A percentile compares a stretch with the other conserved stretches of the same genome.
Conservation (phyloP, 164 flowering plant species). For the Hamamelis virginiana region DNA sequence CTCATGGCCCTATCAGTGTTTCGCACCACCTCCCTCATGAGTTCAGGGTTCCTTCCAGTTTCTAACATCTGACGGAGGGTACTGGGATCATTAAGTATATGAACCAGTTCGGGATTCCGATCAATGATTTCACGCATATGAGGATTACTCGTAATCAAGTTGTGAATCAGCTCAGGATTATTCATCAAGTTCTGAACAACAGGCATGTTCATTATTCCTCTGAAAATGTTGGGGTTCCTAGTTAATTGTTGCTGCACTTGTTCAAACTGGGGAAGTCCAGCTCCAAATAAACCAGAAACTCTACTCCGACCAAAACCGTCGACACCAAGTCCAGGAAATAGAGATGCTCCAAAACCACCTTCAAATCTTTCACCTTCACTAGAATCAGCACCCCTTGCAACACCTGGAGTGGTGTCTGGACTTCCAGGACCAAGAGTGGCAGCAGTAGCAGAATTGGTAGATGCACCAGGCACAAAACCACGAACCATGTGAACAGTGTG, state of each 20-base stretch:
- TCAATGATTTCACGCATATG: conserved; percentile 45
- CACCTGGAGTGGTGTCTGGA: conserved; percentile 29
- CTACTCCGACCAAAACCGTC: conserved; percentile 23
- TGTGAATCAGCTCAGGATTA: conserved; percentile 49
- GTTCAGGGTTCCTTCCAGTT: conserved; percentile 43
- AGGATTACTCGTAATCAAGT: conserved; percentile 41
- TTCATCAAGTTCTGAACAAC: conserved; percentile 46
- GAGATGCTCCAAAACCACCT: conserved; percentile 56
- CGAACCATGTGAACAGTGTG: conserved; percentile 88
- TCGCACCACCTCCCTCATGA: conserved; percentile 49
- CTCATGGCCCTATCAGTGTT: conserved; percentile 48
- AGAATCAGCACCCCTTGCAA: conserved; percentile 31
- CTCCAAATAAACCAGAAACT: conserved; percentile 36
- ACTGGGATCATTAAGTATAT: conserved; percentile 41
- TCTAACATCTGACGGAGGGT: conserved; percentile 40
- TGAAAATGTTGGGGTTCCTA: conserved; percentile 49
- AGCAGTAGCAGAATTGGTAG: conserved; percentile 37
- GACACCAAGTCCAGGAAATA: conserved; percentile 64
- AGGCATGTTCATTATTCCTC: conserved; percentile 54
- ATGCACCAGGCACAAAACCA: conserved; percentile 56
- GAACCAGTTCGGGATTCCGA: conserved; percentile 46
- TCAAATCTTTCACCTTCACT: conserved; percentile 49
- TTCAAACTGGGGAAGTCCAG: conserved; percentile 46
- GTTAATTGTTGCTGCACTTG: conserved; percentile 52
- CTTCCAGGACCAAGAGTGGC: conserved; percentile 37